phyloP scores from a whole-genome alignment of 345 rosid species.

The Citrus mangshanensis region DNA sequence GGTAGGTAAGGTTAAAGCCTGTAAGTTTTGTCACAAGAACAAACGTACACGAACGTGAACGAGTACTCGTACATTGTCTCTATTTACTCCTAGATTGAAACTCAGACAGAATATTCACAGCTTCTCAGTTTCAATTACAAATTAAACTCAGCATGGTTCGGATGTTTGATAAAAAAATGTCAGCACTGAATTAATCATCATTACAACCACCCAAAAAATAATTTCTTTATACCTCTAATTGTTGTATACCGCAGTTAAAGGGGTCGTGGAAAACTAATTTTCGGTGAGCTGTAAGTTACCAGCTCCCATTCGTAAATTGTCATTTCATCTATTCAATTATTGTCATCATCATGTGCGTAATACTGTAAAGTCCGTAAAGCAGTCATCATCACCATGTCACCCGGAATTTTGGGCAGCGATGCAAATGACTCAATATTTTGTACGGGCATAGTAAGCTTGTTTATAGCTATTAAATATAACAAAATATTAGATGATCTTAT shows the following conservation, averaged over 20 bases:
- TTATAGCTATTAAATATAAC: background rate
- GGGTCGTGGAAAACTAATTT: too few species aligned
- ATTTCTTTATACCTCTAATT: too few species aligned
- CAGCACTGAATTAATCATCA: background rate
- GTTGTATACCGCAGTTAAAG: too few species aligned
- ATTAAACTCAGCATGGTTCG: background rate
- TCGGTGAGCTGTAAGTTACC: too few species aligned
- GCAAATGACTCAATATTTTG: background rate
- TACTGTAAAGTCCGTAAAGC: too few species aligned
- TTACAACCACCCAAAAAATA: too few species aligned
- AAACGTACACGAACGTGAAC: background rate
- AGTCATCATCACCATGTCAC: constrained; percentile 10
- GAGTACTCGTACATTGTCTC: background rate
- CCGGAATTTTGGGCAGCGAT: background rate
- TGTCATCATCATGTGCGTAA: background rate
- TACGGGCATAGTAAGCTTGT: background rate
- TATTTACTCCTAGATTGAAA: background rate
- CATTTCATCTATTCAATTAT: constrained; percentile 1
- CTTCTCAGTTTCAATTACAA: too few species aligned
- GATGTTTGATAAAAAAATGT: background rate
- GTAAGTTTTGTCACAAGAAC: background rate
- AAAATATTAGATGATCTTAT: too few species aligned
- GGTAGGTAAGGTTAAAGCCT: background rate
- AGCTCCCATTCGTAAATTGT: background rate
- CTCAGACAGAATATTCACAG: background rate